phyloP scores from a whole-genome alignment of 495 filamentous ascomycete genomes.

The Schizothecium vesticola region DNA sequence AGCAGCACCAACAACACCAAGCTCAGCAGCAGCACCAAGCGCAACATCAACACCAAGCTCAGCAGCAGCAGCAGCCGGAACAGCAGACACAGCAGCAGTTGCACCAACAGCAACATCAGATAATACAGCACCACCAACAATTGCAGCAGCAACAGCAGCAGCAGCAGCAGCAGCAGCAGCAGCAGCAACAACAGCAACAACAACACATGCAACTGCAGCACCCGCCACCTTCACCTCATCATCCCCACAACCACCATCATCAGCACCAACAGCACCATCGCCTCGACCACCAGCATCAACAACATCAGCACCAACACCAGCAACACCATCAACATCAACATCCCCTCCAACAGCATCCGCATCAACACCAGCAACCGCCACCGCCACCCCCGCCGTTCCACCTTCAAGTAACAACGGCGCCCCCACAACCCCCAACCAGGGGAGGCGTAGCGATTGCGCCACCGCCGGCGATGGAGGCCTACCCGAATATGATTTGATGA shows the following conservation, averaged over 20 bases:
- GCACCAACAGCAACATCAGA: constrained; percentile 15
- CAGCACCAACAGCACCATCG: constrained; percentile 18
- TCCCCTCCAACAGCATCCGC: constrained; percentile 17
- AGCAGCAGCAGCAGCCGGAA: constrained; percentile 24
- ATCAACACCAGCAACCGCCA: constrained; percentile 20
- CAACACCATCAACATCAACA: constrained; percentile 20
- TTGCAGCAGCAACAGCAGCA: constrained; percentile 18
- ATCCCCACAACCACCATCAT: constrained; percentile 3
- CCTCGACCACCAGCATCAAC: constrained; percentile 21
- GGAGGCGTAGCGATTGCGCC: constrained; percentile 11
- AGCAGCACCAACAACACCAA: too few species aligned
- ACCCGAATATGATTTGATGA: constrained; percentile 43
- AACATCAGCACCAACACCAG: constrained; percentile 16
- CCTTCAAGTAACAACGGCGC: constrained; percentile 24
- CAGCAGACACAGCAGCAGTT: constrained; percentile 6
- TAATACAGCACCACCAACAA: constrained; percentile 16
- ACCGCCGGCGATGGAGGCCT: constrained; percentile 27
- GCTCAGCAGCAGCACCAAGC: constrained; percentile 15
- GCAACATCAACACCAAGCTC: constrained; percentile 16
- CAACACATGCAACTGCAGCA: constrained; percentile 20
- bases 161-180: too few species aligned
- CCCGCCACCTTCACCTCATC: not conserved
- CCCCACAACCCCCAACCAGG: constrained; percentile 19
- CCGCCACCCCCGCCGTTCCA: constrained; percentile 18
- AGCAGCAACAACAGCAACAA: constrained; percentile 11